Evolutionary conservation across 768 basidiomycete species (phyloP).

Genomic region (Lyophyllum decastes): DNA sequence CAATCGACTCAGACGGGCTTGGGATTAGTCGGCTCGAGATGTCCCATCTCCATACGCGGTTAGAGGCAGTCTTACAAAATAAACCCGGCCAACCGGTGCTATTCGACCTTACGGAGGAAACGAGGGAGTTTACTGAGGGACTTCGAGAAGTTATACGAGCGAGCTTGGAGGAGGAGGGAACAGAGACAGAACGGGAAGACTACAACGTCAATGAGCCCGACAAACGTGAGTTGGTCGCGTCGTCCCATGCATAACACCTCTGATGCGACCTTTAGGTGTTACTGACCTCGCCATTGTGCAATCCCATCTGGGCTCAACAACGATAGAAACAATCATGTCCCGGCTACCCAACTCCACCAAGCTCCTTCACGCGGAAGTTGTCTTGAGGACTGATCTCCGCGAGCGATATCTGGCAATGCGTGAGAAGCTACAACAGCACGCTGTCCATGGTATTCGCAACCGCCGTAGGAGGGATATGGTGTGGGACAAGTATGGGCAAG

Average conservation of each 20-base stretch:
- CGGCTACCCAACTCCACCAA: not conserved
- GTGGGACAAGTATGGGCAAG: constrained; percentile 7
- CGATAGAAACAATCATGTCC: not conserved
- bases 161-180: constrained; percentile 8
- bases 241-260: not conserved
- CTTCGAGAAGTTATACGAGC: constrained; percentile 1
- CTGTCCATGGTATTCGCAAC: not conserved
- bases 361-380: constrained; percentile 10
- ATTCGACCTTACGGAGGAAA: constrained; percentile 11
- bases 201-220: not conserved
- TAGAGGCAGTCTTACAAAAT: constrained; percentile 4
- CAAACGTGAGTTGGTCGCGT: constrained; percentile 1
- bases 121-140: constrained; percentile 11
- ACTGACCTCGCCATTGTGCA: constrained; percentile 1
- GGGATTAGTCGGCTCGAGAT: constrained; percentile 8
- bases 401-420: not conserved
- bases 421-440: constrained; percentile 3
- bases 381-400: constrained; percentile 3
- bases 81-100: constrained; percentile 8
- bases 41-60: constrained; percentile 8
- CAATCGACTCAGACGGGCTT: constrained; percentile 11
- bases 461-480: constrained; percentile 7
- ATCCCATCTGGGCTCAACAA: constrained; percentile 4
- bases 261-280: not conserved
- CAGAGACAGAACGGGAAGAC: not conserved